These are phyloP conservation scores for Pestalotiopsis sp. DNA, from an alignment of 2,329 filamentous ascomycete genomes.

Conservation along the genomic window DNA sequence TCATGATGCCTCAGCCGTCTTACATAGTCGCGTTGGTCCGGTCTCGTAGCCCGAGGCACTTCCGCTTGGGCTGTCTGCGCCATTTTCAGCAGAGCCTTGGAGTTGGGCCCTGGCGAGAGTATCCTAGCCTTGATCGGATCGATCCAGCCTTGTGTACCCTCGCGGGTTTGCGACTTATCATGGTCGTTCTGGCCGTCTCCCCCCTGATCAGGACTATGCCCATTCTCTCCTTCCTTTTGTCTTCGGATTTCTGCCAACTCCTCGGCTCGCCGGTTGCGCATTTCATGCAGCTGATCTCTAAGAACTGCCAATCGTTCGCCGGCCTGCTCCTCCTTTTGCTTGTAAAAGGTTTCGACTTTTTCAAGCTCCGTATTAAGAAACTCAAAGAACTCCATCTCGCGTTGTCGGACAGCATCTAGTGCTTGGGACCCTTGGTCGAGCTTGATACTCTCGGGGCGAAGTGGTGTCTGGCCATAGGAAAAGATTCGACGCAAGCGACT, in stretches of 20 bases:
- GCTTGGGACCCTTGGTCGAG: conserved; percentile 46
- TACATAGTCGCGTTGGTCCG: conserved; percentile 49
- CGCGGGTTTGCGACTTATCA: conserved; percentile 14
- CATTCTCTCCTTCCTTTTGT: conserved; percentile 34
- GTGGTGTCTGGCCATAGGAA: conserved; percentile 37
- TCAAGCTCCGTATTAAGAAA: conserved; percentile 83
- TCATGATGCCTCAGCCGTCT: conserved; percentile 55
- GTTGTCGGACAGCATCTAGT: conserved; percentile 61
- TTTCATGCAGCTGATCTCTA: conserved; percentile 86
- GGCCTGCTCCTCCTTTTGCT: conserved; percentile 83
- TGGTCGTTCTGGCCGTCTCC: conserved; percentile 18
- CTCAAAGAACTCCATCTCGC: conserved; percentile 81
- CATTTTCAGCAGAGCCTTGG: conserved; percentile 60
- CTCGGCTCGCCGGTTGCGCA: conserved; percentile 80
- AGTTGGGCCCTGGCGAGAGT: conserved; percentile 61
- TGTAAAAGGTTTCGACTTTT: conserved; percentile 94
- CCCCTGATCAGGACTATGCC: conserved; percentile 22
- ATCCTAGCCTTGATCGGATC: conserved; percentile 57
- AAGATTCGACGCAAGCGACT: conserved; percentile 43
- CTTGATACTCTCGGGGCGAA: conserved; percentile 37
- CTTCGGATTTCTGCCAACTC: conserved; percentile 60
- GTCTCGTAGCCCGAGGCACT: conserved; percentile 18
- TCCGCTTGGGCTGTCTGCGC: conserved; percentile 48
- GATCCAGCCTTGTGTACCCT: conserved; percentile 43
- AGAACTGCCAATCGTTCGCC: conserved; percentile 70